Evolutionary conservation across 129 eudicot species (phyloP).

Genomic region (carrot (Daucus carota)): DH1_v3.0 NC_030384.2:39147001-39147500

Average conservation of each 20-base stretch:
- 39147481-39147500: conserved; percentile 56
- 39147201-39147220: background rate
- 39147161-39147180: background rate
- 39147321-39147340: conserved; percentile 42
- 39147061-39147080: conserved; percentile 8
- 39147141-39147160: background rate
- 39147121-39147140: background rate
- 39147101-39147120: background rate
- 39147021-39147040: background rate
- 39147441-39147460: conserved; percentile 37
- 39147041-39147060: background rate
- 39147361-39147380: conserved; percentile 50
- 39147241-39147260: background rate
- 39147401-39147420: conserved; percentile 21
- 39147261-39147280: background rate
- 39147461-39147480: conserved; percentile 50
- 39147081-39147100: conserved; percentile 16
- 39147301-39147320: conserved; percentile 29
- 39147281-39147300: conserved; percentile 17
- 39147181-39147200: conserved; percentile 15
- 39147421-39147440: conserved; percentile 46
- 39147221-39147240: background rate
- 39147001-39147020: background rate
- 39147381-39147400: conserved; percentile 37
- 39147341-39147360: conserved; percentile 34